These are phyloP conservation scores for Tylopilus vinaceipallidus DNA, from an alignment of 768 basidiomycete species.

Conservation along the genomic window DNA sequence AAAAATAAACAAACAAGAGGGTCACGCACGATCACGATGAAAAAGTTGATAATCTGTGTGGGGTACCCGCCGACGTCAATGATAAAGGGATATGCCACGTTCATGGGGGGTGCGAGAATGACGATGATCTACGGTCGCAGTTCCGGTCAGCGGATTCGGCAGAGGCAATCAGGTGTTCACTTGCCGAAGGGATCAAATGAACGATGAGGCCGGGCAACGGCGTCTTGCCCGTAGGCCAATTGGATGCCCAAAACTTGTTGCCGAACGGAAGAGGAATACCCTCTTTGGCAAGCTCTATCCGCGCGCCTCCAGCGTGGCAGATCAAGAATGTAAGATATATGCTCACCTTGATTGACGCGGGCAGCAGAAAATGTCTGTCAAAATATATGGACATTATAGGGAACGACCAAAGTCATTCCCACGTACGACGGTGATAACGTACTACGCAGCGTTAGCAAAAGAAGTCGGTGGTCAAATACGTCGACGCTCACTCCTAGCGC, in stretches of 20 bases:
- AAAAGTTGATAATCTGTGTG: slow-evolving; percentile 52
- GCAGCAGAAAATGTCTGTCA: slow-evolving; percentile 48
- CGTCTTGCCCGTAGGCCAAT: slow-evolving; percentile 58
- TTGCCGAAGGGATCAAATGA: slow-evolving; percentile 51
- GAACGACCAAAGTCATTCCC: not conserved
- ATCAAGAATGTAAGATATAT: not conserved
- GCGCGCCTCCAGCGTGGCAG: not conserved
- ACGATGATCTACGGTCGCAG: slow-evolving; percentile 41
- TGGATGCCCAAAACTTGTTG: slow-evolving; percentile 59
- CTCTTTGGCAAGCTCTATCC: slow-evolving; percentile 56
- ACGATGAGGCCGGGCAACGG: slow-evolving; percentile 56
- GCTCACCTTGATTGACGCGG: slow-evolving; percentile 51
- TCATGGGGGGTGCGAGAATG: slow-evolving; percentile 52
- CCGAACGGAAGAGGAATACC: slow-evolving; percentile 61
- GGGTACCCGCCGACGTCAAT: slow-evolving; percentile 53
- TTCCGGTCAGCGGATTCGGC: not conserved
- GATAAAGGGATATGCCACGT: slow-evolving; percentile 59
- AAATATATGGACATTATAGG: not conserved
- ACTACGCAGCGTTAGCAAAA: slow-evolving; percentile 17
- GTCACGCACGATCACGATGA: slow-evolving; percentile 49
- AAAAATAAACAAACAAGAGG: not conserved
- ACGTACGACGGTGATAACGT: slow-evolving; percentile 34
- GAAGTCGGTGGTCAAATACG: not conserved
- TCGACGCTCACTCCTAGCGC: slow-evolving; percentile 34
- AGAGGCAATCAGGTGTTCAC: not conserved